Base-by-base conservation (phyloP, 106 monocot species). In the Cymbidium sinense region DNA sequence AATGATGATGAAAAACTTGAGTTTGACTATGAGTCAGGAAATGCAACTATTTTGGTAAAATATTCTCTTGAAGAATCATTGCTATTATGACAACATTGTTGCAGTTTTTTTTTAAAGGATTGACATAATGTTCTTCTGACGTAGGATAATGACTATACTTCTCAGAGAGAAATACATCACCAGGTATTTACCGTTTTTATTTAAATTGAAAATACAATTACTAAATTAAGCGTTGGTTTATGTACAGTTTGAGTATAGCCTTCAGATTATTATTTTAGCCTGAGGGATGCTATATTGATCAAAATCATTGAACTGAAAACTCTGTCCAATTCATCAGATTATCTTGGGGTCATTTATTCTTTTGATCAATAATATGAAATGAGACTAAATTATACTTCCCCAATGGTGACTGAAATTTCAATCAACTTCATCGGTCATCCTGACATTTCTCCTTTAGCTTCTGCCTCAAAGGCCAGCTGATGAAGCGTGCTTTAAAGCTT, bases 1-100 rank as follows among this genome's bases (percentile, higher is more conserved):
- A 90, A 41, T 52, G 98, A 99, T 77, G 94, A 94, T 81, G 98
- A 99, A 79, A 99, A 90, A 77, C 92, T 99, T 41, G 94, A 94
- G 75, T 99, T 94, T 86, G 98, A 99, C 33, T 99, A 99, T 67
- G 98, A 99, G 83, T 99, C 98, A n/a, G 98, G 94, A 54, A 99
- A 78, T 70, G 84, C 78, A 28, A 95, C 77, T 71, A 94, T 99
- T 76, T 62, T 95, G 85, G 98, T 99, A 83, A 50, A 82, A 34
- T 77, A 18, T 7, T 18, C 7, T 37, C 25, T 17, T 2, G 5
- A 71, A 6, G 71, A 35, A 74, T 39, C 25, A 74, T 5, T 37
- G 15, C 37, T 71, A 35, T 71, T 47, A 74, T 74, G 34, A 35
- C 27, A 44, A 28, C 23, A 25, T 12, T 39, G n/a, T n/a, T 73